phyloP scores from a whole-genome alignment of 2,329 filamentous ascomycete species.

The Biscogniauxia marginata region DNA sequence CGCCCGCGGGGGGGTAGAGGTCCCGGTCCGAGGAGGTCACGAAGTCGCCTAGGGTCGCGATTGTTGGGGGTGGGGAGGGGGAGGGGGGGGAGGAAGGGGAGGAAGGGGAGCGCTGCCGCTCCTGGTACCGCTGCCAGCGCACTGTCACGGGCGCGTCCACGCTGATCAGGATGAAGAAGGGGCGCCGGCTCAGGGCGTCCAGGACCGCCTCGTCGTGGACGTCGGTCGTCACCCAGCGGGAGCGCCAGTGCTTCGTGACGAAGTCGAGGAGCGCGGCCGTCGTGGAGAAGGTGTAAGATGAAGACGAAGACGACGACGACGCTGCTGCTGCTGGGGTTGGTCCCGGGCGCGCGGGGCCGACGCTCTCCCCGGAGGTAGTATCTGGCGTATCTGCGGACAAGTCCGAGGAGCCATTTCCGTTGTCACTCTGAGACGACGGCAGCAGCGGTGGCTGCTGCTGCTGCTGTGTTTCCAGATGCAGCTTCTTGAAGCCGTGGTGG shows the following conservation, averaged over 20 bases:
- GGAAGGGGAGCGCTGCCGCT: constrained; percentile 4
- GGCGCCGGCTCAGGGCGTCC: constrained; percentile 73
- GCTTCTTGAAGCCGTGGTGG: constrained; percentile 75
- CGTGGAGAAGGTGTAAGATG: constrained; percentile 52
- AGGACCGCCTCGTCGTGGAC: constrained; percentile 71
- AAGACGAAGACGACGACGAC: constrained; percentile 5
- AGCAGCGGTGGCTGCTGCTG: constrained; percentile 2
- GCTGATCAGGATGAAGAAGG: constrained; percentile 90
- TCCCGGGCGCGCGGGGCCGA: background rate
- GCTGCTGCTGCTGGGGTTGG: background rate
- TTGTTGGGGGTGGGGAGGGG: constrained; percentile 16
- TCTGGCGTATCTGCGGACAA: too few species aligned
- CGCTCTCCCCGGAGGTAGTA: background rate
- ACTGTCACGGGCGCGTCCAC: constrained; percentile 85
- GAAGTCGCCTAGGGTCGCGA: constrained; percentile 53
- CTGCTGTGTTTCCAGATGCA: constrained; percentile 52
- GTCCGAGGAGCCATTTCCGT: background rate
- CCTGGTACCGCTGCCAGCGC: constrained; percentile 76
- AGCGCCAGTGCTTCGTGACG: constrained; percentile 80
- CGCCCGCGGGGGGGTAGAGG: constrained; percentile 65
- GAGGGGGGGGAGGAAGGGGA: background rate
- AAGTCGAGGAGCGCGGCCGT: constrained; percentile 74
- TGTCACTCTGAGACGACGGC: background rate
- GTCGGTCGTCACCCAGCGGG: constrained; percentile 82
- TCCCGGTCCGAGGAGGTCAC: constrained; percentile 65